These are phyloP conservation scores for Botryosphaeria dothidea DNA, from an alignment of 2,329 filamentous ascomycete genomes.

Conservation along the genomic window DNA sequence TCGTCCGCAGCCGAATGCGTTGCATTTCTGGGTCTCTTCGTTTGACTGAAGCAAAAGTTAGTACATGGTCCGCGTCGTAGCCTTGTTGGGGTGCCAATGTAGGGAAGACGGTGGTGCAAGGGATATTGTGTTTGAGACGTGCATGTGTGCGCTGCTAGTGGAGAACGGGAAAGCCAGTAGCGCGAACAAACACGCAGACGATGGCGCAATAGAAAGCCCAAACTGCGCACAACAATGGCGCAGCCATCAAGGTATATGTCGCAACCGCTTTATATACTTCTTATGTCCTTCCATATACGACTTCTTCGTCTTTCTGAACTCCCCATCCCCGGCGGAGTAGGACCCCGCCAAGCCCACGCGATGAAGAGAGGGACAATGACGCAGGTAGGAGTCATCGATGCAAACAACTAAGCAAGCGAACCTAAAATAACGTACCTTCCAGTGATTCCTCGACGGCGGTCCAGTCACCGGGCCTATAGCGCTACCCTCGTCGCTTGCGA, in stretches of 20 bases:
- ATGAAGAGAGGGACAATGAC: background rate
- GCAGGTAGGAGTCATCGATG: background rate
- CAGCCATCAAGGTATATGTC: constrained; percentile 13
- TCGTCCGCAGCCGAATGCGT: constrained; percentile 68
- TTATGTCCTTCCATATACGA: too few species aligned
- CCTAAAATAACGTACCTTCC: constrained; percentile 65
- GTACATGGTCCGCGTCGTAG: background rate
- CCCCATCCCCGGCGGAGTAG: background rate
- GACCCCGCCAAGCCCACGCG: background rate
- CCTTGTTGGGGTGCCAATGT: background rate
- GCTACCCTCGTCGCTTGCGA: constrained; percentile 58
- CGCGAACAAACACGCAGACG: background rate
- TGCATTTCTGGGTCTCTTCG: constrained; percentile 65
- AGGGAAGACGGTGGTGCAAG: background rate
- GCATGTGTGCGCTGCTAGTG: background rate
- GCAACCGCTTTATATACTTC: background rate
- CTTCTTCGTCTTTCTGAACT: too few species aligned
- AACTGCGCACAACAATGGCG: constrained; percentile 2
- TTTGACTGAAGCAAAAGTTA: constrained; percentile 59
- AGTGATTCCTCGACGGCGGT: constrained; percentile 70
- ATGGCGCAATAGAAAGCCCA: constrained; percentile 16
- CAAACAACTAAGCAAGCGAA: background rate
- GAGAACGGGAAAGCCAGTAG: background rate
- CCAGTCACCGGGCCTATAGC: constrained; percentile 67
- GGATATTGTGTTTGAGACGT: background rate